Evolutionary conservation across 2,329 filamentous ascomycete species (phyloP).

Genomic region (Xylariaceae sp.): DNA sequence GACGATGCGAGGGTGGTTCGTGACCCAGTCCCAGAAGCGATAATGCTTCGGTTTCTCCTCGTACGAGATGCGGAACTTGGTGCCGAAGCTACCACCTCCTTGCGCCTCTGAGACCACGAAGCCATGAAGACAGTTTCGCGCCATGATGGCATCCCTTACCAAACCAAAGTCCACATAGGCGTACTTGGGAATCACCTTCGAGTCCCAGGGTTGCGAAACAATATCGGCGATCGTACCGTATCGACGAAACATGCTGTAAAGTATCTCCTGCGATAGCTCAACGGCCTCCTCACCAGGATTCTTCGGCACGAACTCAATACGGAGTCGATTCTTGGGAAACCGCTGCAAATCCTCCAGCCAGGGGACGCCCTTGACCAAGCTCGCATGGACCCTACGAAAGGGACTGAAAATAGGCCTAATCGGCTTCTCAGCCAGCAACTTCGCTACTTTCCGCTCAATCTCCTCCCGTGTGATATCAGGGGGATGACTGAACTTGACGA

Average conservation of each 20-base stretch:
- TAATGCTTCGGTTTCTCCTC: slow-evolving; percentile 71
- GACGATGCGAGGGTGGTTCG: slow-evolving; percentile 79
- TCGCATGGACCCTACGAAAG: slow-evolving; percentile 63
- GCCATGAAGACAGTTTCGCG: slow-evolving; percentile 88
- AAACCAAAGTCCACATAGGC: slow-evolving; percentile 72
- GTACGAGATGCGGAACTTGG: slow-evolving; percentile 75
- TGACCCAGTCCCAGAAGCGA: slow-evolving; percentile 81
- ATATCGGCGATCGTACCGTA: slow-evolving; percentile 93
- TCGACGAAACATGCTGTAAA: slow-evolving; percentile 80
- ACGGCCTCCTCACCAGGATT: slow-evolving; percentile 64
- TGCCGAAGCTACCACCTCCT: slow-evolving; percentile 71
- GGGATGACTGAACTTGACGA: slow-evolving; percentile 54
- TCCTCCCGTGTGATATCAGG: slow-evolving; percentile 42
- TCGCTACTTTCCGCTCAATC: slow-evolving; percentile 56
- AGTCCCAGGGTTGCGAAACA: slow-evolving; percentile 72
- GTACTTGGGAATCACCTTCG: slow-evolving; percentile 75
- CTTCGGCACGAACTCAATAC: slow-evolving; percentile 77
- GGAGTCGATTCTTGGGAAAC: slow-evolving; percentile 69
- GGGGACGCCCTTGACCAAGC: slow-evolving; percentile 73
- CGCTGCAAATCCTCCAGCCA: slow-evolving; percentile 93
- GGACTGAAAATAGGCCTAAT: slow-evolving; percentile 90
- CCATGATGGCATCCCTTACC: slow-evolving; percentile 74
- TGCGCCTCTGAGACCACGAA: slow-evolving; percentile 62
- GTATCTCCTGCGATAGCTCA: slow-evolving; percentile 77
- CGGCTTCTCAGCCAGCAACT: slow-evolving; percentile 61